These are phyloP conservation scores for Chamaenerion angustifolium DNA, from an alignment of 345 rosid genomes.

Conservation along the genomic window DNA sequence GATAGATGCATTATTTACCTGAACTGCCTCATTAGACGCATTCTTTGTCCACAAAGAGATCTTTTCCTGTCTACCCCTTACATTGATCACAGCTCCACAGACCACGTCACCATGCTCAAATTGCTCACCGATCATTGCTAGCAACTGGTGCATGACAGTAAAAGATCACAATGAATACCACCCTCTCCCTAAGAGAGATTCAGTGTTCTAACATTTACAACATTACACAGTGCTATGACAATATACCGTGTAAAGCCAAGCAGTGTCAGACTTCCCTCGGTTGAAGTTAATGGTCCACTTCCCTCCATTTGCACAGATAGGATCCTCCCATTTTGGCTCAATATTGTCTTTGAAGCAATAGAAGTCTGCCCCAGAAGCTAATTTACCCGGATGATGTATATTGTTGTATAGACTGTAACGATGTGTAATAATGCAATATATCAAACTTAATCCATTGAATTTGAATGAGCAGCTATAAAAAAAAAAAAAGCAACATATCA, in stretches of 20 bases:
- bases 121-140: conserved; percentile 93
- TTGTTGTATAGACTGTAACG: conserved; percentile 63
- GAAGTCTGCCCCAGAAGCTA: conserved; percentile 47
- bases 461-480: not conserved
- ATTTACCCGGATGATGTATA: conserved; percentile 58
- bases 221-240: not conserved
- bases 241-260: conserved; percentile 60
- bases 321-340: conserved; percentile 97
- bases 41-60: conserved; percentile 84
- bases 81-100: conserved; percentile 81
- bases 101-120: conserved; percentile 90
- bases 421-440: not conserved
- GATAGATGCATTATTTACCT: conserved; percentile 54
- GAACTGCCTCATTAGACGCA: conserved; percentile 75
- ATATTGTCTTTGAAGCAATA: conserved; percentile 82
- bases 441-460: not conserved
- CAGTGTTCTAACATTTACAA: not conserved
- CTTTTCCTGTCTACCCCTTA: conserved; percentile 53
- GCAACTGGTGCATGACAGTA: conserved; percentile 18
- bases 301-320: conserved; percentile 88
- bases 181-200: not conserved
- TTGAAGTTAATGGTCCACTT: conserved; percentile 57
- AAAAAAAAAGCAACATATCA: not conserved
- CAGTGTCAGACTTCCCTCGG: conserved; percentile 50
- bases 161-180: not conserved